Percentiles rank a stretch among this genome's conserved stretches.
phyloP scores from a whole-genome alignment of 495 filamentous ascomycete species.

The Aspergillus kassunensis region DNA sequence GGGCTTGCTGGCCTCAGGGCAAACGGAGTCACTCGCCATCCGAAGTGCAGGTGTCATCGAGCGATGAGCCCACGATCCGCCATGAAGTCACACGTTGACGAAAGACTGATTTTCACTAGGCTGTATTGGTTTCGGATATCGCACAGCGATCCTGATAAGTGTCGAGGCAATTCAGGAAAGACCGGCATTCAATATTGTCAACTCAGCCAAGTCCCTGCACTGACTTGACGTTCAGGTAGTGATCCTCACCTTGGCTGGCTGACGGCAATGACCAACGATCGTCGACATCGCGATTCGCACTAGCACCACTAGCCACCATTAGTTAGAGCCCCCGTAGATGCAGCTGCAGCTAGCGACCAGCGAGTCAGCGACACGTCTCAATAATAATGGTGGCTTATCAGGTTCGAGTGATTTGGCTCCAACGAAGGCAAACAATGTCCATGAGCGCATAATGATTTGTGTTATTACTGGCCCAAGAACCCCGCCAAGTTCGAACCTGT shows the following conservation, averaged over 20 bases:
- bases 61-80: not conserved
- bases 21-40: not conserved
- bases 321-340: conserved; percentile 13
- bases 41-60: not conserved
- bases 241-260: not conserved
- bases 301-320: conserved; percentile 16
- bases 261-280: conserved; percentile 10
- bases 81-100: conserved; percentile 3
- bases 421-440: conserved; percentile 11
- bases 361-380: conserved; percentile 18
- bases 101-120: conserved; percentile 9
- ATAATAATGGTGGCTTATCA: conserved; percentile 6
- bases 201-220: conserved; percentile 4
- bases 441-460: conserved; percentile 5
- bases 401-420: conserved; percentile 11
- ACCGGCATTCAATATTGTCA: not conserved
- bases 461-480: conserved; percentile 10
- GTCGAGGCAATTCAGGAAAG: not conserved
- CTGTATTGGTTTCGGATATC: not conserved
- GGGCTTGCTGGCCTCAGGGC: not conserved
- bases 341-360: conserved; percentile 16
- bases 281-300: conserved; percentile 12
- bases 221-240: not conserved
- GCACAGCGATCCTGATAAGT: conserved; percentile 1
- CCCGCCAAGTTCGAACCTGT: conserved; percentile 5